Conservation (phyloP, 2,329 filamentous ascomycete genomes). For the Colletotrichum incanum region DNA sequence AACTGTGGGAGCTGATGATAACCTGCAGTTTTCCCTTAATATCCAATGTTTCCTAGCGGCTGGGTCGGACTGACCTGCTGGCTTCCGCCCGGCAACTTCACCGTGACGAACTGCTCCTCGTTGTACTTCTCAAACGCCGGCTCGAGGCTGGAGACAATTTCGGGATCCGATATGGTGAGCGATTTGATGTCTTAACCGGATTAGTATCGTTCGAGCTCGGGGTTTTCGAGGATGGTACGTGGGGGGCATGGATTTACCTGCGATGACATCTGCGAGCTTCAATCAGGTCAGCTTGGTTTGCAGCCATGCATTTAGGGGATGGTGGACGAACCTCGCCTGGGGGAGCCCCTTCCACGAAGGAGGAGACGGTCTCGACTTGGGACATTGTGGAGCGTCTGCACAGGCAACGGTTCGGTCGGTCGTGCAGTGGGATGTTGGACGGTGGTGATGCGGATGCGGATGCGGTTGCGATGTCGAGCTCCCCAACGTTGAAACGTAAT, state of each 20-base stretch:
- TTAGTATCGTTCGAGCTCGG: slow-evolving; percentile 23
- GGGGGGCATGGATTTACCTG: slow-evolving; percentile 71
- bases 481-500: slow-evolving; percentile 41
- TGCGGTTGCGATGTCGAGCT: slow-evolving; percentile 6
- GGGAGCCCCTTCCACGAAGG: slow-evolving; percentile 94
- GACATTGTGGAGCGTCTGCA: slow-evolving; percentile 47
- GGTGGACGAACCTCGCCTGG: slow-evolving; percentile 86
- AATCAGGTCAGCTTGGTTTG: slow-evolving; percentile 44
- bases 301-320: slow-evolving; percentile 25
- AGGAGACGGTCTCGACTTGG: slow-evolving; percentile 76
- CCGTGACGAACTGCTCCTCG: slow-evolving; percentile 91
- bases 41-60: neutral
- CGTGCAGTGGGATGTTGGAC: slow-evolving; percentile 2
- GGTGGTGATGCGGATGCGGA: slow-evolving; percentile 31
- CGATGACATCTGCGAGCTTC: slow-evolving; percentile 89
- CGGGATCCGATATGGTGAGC: slow-evolving; percentile 79
- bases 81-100: slow-evolving; percentile 90
- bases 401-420: neutral
- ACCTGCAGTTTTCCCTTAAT: slow-evolving; percentile 65
- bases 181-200: slow-evolving; percentile 84
- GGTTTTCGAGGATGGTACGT: neutral
- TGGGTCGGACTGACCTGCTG: slow-evolving; percentile 61
- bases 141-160: slow-evolving; percentile 79
- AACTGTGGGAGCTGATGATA: slow-evolving; percentile 89
- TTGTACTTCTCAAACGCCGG: slow-evolving; percentile 96